Base-by-base conservation (phyloP, 75 land plant genomes). In the Pseudotsuga menziesii region DNA sequence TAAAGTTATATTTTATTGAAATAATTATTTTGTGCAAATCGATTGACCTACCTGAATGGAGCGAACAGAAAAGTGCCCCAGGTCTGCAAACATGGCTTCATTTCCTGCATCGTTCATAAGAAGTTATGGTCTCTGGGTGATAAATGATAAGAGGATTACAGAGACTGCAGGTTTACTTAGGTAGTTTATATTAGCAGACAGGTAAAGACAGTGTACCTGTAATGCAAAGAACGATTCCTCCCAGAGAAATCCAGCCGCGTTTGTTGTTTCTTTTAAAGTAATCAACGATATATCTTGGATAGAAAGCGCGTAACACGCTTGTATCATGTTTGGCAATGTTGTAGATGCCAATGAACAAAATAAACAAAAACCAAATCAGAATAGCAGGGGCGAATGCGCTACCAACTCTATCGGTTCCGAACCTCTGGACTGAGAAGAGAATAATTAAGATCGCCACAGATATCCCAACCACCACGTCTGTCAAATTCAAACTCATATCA, bases 11-110 rank as follows among this genome's bases (percentile, higher is more conserved):
- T 48, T 9, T 0, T 48, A 48, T 1, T 1, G 54, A 48, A 48
- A 48, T 48, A 12, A 48, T 48, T 1, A 56, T 48, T 48, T 48
- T 48, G 11, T 2, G 2, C 1, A 9, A 9, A 48, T 48, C 11
- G 11, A 58, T 3, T 32, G 15, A 17, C 73, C 70, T 82, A 90
- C 90, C 73, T 87, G 93, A 4, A 91, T 75, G 1, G 91, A 82
- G 78, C 81, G 79, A 5, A 86, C 83, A 66, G 81, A 80, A 57
- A 93, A 93, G 71, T 93, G 95, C 4, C 91, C 89, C 22, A 93
- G 75, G 76, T 90, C 92, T 29, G 89, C 91, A 84, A 90, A 93
- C 95, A 93, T 90, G 59, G 93, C 93, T 75, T 93, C 95, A 8
- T 89, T 85, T 52, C 95, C 92, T 88, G 83, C 54, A 48, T 48